Conservation (phyloP, 2,329 filamentous ascomycete species). For the Elsinoe arachidis region DNA sequence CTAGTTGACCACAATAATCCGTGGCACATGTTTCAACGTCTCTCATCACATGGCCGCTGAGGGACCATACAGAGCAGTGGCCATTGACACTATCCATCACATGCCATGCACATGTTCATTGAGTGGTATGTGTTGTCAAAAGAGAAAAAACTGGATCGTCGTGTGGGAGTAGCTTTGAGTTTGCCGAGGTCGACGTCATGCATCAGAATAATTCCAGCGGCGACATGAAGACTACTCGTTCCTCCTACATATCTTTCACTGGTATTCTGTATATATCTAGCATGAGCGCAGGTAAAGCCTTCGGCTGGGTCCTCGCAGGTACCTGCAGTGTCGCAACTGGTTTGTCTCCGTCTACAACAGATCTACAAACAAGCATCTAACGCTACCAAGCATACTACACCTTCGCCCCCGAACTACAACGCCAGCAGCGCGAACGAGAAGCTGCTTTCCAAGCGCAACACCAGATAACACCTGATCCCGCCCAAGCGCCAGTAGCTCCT, state of each 20-base stretch:
- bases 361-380: not conserved
- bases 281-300: slow-evolving; percentile 7
- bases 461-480: not conserved
- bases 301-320: not conserved
- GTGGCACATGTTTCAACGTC: too few relatives aligned
- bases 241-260: not conserved
- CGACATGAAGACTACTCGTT: not conserved
- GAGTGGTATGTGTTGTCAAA: too few relatives aligned
- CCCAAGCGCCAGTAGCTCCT: not conserved
- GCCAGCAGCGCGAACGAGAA: slow-evolving; percentile 21
- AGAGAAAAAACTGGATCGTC: too few relatives aligned
- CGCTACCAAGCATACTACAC: slow-evolving; percentile 21
- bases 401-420: slow-evolving; percentile 24
- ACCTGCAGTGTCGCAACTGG: slow-evolving; percentile 11
- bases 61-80: too few relatives aligned
- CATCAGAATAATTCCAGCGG: not conserved
- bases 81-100: too few relatives aligned
- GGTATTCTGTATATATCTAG: not conserved
- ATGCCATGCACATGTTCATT: too few relatives aligned
- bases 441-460: slow-evolving; percentile 19
- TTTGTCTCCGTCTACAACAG: not conserved
- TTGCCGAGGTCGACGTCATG: not conserved
- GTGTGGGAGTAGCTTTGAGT: too few relatives aligned
- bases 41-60: too few relatives aligned
- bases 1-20: too few relatives aligned